phyloP scores from a whole-genome alignment of 129 eudicot genomes.

The Scalesia atractyloides region DNA sequence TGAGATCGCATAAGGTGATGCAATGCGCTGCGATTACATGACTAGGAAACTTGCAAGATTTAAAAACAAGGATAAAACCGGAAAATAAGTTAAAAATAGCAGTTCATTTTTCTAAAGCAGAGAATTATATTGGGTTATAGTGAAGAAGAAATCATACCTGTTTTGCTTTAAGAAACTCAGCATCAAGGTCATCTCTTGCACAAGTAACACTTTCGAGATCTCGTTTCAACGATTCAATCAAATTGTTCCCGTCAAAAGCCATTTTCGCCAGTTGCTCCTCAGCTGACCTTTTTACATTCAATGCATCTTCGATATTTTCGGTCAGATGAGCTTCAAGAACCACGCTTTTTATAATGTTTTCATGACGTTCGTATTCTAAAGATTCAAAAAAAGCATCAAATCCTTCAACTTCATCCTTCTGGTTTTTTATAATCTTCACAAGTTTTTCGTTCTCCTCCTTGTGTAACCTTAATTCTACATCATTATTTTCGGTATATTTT shows the following conservation, averaged over 20 bases:
- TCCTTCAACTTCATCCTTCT: conserved; percentile 44
- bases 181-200: conserved; percentile 50
- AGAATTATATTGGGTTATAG: neutral
- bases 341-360: conserved; percentile 45
- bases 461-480: conserved; percentile 7
- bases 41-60: neutral
- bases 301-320: conserved; percentile 7
- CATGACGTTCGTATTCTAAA: conserved; percentile 53
- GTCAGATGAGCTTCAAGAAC: conserved; percentile 47
- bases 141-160: conserved; percentile 39
- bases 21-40: too few relatives aligned
- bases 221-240: conserved; percentile 47
- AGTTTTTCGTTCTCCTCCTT: conserved; percentile 24
- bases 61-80: neutral
- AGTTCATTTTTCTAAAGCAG: neutral
- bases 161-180: conserved; percentile 44
- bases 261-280: conserved; percentile 43
- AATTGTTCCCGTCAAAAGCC: conserved; percentile 41
- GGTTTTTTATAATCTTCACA: conserved; percentile 38
- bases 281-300: conserved; percentile 31
- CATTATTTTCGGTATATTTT: neutral
- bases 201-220: conserved; percentile 45
- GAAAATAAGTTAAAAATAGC: neutral
- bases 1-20: too few relatives aligned
- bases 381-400: conserved; percentile 31